Conservation (phyloP, 768 basidiomycete species). For the Dictyophora rubrovolvata region DNA sequence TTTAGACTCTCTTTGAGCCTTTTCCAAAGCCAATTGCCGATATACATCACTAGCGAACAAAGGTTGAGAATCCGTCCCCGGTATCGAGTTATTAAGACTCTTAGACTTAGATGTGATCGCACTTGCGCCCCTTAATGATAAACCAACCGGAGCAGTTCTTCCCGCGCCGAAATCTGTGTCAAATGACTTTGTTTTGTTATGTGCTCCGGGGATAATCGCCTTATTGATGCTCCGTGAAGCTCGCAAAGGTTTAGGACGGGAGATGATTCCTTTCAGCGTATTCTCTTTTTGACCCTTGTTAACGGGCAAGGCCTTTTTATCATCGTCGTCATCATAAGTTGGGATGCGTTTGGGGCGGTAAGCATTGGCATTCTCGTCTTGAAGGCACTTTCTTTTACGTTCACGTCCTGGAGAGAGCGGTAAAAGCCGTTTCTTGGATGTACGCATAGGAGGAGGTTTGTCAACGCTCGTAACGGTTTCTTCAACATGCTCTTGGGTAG, state of each 20-base stretch:
- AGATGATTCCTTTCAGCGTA: neutral
- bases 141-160: neutral
- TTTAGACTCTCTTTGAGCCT: constrained; percentile 9
- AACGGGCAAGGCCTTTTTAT: constrained; percentile 25
- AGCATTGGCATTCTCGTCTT: neutral
- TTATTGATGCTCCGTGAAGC: neutral
- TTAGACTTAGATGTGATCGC: neutral
- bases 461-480: constrained; percentile 13
- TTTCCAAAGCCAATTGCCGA: constrained; percentile 2
- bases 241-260: neutral
- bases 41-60: constrained; percentile 1
- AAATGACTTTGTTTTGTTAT: neutral
- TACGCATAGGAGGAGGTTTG: constrained; percentile 31
- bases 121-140: neutral
- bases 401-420: constrained; percentile 10
- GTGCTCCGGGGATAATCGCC: neutral
- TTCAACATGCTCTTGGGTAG: constrained; percentile 10
- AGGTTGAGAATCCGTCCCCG: neutral
- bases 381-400: neutral
- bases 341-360: constrained; percentile 10
- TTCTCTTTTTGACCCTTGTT: constrained; percentile 6
- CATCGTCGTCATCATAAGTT: constrained; percentile 14
- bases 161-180: neutral
- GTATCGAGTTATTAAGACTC: too few species aligned
- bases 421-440: constrained; percentile 38